phyloP scores from a whole-genome alignment of 148 eudicot genomes.

The Arbutus unedo region DNA sequence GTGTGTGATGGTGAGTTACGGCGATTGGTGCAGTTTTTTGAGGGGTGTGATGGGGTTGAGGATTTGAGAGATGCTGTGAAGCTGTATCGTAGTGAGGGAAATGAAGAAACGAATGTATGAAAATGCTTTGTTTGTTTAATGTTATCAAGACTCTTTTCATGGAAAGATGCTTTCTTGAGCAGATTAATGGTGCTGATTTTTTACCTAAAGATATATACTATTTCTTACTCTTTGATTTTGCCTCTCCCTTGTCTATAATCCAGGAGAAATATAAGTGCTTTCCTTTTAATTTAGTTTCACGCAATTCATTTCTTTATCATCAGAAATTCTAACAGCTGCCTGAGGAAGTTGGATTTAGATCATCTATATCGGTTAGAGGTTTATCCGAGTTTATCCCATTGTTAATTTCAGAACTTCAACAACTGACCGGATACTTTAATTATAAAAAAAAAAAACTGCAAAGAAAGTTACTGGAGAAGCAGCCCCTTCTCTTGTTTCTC shows the following conservation, averaged over 20 bases:
- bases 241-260: neutral
- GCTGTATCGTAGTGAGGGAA: constrained; percentile 8
- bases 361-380: no score
- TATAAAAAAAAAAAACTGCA: no score
- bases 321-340: no score
- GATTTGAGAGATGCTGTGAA: constrained; percentile 72
- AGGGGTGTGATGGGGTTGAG: constrained; percentile 35
- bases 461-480: no score
- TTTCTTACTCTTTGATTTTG: no score
- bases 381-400: no score
- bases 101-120: neutral
- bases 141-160: neutral
- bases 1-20: constrained; percentile 46
- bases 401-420: no score
- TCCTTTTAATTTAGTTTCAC: neutral
- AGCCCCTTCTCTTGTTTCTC: no score
- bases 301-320: no score
- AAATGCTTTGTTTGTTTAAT: neutral
- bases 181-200: neutral
- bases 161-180: neutral
- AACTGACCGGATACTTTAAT: no score
- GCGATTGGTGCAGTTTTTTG: constrained; percentile 47
- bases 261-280: neutral
- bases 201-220: no score
- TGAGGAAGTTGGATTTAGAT: no score